Evolutionary conservation across 1,139 yeast species (phyloP), one percentile per base, ranked within the genome.

Genomic region (Geotrichum phurueaensis): DNA sequence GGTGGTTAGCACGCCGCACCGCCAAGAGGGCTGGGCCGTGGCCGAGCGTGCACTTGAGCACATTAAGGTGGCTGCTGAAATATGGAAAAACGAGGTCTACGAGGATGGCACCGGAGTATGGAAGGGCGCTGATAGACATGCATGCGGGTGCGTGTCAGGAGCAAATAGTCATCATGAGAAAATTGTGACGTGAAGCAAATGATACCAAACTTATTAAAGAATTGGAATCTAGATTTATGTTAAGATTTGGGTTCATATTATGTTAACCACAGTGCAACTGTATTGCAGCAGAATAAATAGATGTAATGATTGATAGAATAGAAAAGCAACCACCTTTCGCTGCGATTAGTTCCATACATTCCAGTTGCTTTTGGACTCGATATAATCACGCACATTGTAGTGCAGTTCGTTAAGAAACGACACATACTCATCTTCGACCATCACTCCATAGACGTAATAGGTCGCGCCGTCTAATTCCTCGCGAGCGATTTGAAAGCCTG

Each of bases 381-480:
- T 64, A 45, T 65, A 65, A 47, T 68, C 71, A 53, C 67, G 51
- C 29, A 61, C 57, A 33, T 65, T 58, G 61, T 71, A n/a, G 6
- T 39, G 45, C 20, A 39, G 20, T 15, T 12, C 71, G 23, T 74
- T 73, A n/a, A 67, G 80, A 39, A 39, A 39, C 6, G 45, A 39
- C 2, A 39, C 6, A 15, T 39, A 39, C 20, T n/a, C 45, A 70
- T 94, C 99, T 69, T 94, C 98, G 27, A 86, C 83, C 69, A 94
- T 76, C 58, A 82, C 70, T 54, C 84, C 85, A 58, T 79, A 76
- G 67, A 88, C 83, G 58, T 81, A 84, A 48, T 73, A 71, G 65
- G 85, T 87, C 1, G 84, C 76, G 0, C 85, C 84, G 70, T 89
- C 96, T 31, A 81, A 72, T 6, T 84, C 84, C 66, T 84, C 86